These are phyloP conservation scores for Lachancea meyersii DNA, from an alignment of 805 yeast genomes.

Conservation along the genomic window DNA sequence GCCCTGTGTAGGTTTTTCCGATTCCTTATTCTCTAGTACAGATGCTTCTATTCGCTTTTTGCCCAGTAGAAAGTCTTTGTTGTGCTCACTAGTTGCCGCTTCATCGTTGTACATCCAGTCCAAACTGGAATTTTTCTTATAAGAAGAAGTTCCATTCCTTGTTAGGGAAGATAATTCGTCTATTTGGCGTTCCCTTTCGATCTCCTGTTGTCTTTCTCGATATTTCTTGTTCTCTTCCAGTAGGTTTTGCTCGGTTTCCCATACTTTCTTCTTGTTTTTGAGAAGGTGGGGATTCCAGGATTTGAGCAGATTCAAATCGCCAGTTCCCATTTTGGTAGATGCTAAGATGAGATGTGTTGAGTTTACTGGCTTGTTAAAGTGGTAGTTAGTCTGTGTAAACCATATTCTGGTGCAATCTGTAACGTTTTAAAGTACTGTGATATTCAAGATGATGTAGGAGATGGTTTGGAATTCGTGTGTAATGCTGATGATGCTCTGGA, in stretches of 20 bases:
- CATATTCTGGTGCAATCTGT: too few relatives aligned
- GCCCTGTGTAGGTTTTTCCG: background rate
- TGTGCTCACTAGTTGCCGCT: constrained; percentile 8
- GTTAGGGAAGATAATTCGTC: constrained; percentile 48
- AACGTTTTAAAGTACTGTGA: too few relatives aligned
- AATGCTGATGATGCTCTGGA: too few relatives aligned
- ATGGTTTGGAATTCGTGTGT: too few relatives aligned
- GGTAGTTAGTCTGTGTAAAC: too few relatives aligned
- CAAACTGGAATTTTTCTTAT: constrained; percentile 41
- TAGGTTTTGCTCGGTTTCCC: constrained; percentile 75
- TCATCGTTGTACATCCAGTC: constrained; percentile 85
- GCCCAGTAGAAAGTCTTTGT: constrained; percentile 21
- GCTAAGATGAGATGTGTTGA: background rate
- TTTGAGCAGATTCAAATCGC: constrained; percentile 82
- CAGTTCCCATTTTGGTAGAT: constrained; percentile 44
- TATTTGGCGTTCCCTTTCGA: constrained; percentile 54
- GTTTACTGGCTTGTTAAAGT: background rate
- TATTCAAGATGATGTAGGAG: too few relatives aligned
- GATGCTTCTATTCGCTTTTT: constrained; percentile 17
- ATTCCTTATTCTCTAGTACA: background rate
- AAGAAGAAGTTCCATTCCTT: constrained; percentile 34
- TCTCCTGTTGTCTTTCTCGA: constrained; percentile 57
- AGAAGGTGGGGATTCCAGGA: constrained; percentile 94
- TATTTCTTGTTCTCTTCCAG: constrained; percentile 62
- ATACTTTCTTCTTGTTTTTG: constrained; percentile 78